Evolutionary conservation across 2,329 filamentous ascomycete species (phyloP).

Genomic region (Ophiosphaerella narmari): DNA sequence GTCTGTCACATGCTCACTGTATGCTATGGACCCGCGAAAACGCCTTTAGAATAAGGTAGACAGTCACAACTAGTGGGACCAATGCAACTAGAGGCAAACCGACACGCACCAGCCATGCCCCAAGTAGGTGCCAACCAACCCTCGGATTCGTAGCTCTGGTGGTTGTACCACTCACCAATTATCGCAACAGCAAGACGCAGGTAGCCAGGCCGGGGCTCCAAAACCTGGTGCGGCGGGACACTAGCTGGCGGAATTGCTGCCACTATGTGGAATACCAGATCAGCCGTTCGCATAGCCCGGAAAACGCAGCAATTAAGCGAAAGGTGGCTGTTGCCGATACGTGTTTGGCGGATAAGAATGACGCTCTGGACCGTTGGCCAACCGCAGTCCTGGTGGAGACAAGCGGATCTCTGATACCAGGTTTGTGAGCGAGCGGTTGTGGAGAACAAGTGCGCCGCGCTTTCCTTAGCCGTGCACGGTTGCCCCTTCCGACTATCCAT

Average conservation of each 20-base stretch:
- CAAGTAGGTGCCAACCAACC: neutral
- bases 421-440: conserved; percentile 19
- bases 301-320: neutral
- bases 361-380: conserved; percentile 4
- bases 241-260: neutral
- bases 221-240: conserved; percentile 8
- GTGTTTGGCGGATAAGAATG: neutral
- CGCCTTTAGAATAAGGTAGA: no score
- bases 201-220: conserved; percentile 3
- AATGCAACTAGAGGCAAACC: no score
- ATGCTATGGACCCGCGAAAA: neutral
- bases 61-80: no score
- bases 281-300: neutral
- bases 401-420: conserved; percentile 30
- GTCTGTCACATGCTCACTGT: conserved; percentile 1
- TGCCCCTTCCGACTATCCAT: conserved; percentile 18
- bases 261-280: neutral
- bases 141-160: neutral
- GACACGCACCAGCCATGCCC: no score
- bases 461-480: conserved; percentile 25
- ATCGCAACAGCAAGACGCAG: conserved; percentile 17
- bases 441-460: conserved; percentile 23
- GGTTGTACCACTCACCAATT: conserved; percentile 11
- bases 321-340: neutral
- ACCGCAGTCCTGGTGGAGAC: conserved; percentile 16